Base-by-base conservation (phyloP, 176 grass and related monocot species). In the Carex pumila region DNA sequence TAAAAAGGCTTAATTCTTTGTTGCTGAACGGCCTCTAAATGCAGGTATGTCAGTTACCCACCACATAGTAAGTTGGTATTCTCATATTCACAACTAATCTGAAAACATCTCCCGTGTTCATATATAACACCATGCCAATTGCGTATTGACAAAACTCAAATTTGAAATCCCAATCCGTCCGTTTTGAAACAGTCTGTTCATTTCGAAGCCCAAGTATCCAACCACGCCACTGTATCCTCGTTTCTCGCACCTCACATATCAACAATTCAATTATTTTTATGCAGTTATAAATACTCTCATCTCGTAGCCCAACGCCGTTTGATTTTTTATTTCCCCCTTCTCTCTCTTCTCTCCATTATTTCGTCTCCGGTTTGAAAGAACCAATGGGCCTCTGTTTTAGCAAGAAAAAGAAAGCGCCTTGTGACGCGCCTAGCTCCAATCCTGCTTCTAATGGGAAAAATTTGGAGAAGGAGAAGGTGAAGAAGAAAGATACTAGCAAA, bases 311-410 rank as follows among this genome's bases (percentile, higher is more conserved):
- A 37, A 81, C 14, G 41, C 75, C 57, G 53, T 85, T 85, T 78
- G 65, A 30, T 85, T 61, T 54, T 85, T 17, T 61, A 14, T 64
- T 62, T 37, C 49, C 47, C 8, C 47, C 1, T 9, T 2, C 47
- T 56, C 61, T 82, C 18, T 53, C 47, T 29, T 49, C 61, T 81
- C 63, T 43, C 17, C 9, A 18, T 50, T 3, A 14, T 11, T 41
- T 55, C 9, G 50, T 59, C 55, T 71, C 41, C 13, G 6, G 10
- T 32, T 81, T 29, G 71, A 61, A 59, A 34, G 80, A 53, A 43
- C 17, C 60, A 83, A 99, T 95, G 96, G 93, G 96, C 12, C 89
- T 95, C 82, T 99, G 96, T 61, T 90, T 92, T 75, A 95, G 96
- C 91, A 99, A 95, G 92, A 91, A 91, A 87, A 87, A 91, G 81